Percentiles rank a stretch among this genome's conserved stretches.
Evolutionary conservation across 257 asterid species (phyloP).

Genomic region (Ocimum tenuiflorum): DNA sequence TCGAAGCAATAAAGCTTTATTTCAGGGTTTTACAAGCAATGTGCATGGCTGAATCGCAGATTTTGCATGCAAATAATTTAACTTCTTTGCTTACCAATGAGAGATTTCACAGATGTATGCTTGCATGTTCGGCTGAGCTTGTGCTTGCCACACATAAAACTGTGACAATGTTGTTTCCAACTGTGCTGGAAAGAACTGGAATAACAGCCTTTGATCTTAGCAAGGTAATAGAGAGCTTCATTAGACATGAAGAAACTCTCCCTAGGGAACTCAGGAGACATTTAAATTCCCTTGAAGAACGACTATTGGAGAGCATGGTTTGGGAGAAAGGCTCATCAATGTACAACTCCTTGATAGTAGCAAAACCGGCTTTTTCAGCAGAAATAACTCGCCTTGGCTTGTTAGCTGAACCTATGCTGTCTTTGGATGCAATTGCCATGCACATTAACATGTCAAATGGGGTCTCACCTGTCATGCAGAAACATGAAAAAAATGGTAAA

Average conservation of each 20-base stretch:
- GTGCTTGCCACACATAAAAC: slow-evolving; percentile 99
- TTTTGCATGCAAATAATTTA: slow-evolving; percentile 65
- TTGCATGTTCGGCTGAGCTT: slow-evolving; percentile 96
- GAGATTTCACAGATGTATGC: slow-evolving; percentile 98
- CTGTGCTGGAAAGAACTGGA: slow-evolving; percentile 95
- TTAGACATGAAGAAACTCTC: slow-evolving; percentile 92
- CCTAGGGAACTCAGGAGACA: slow-evolving; percentile 96
- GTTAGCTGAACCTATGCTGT: slow-evolving; percentile 96
- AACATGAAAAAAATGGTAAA: slow-evolving; percentile 63
- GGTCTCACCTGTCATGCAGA: slow-evolving; percentile 38
- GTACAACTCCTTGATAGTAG: slow-evolving; percentile 90
- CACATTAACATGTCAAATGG: slow-evolving; percentile 57
- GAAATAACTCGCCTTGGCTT: slow-evolving; percentile 83
- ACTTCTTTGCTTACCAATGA: slow-evolving; percentile 83
- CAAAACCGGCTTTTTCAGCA: slow-evolving; percentile 69
- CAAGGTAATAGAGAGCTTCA: slow-evolving; percentile 96
- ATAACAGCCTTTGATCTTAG: slow-evolving; percentile 95
- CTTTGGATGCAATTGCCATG: slow-evolving; percentile 91
- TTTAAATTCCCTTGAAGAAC: slow-evolving; percentile 89
- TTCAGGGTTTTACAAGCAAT: slow-evolving; percentile 85
- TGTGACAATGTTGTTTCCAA: slow-evolving; percentile 89
- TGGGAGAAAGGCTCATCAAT: slow-evolving; percentile 99
- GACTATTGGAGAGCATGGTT: slow-evolving; percentile 90
- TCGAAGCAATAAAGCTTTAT: slow-evolving; percentile 85
- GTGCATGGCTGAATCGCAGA: slow-evolving; percentile 86